Base-by-base conservation (phyloP, 2,329 filamentous ascomycete species). In the Neonectria neomacrospora region DNA sequence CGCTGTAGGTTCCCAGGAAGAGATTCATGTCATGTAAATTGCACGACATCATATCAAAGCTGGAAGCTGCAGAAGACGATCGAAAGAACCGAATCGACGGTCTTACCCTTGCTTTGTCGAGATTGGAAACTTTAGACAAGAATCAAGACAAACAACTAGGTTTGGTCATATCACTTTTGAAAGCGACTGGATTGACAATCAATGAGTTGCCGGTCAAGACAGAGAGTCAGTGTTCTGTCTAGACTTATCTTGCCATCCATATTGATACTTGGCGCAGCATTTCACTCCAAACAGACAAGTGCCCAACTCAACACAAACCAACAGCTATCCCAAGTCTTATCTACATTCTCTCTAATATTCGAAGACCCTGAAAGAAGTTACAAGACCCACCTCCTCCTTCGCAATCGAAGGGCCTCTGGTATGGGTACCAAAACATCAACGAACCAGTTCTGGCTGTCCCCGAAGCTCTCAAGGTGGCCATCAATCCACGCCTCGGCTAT, bases 391-490 rank as follows among this genome's bases (percentile, higher is more conserved):
- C 1, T 61, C 0, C 54, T 61, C 1, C 23, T 66, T 3, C 20
- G 53, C 0, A 58, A 66, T 0, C 53, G 63, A 0, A 5, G 63
- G 0, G 55, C 32, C 0, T 54, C 52, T 0, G 60, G 60, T 0
- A 54, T 30, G 2, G 64, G 54, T 3, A 3, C 2, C 1, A 0
- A 18, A 0, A 1, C 9, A 0, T 4, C 64, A 0, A 67, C 65
- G 0, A 67, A 66, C 6, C 45, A 61, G 28, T 67, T 67, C 11
- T 67, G 65, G 65, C 5, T 30, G 2, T 67, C 65, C 0, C 56
- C 64, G 0, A 67, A 18, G 0, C 56, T 67, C 0, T 20, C 30
- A 0, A 48, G 5, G 18, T 58, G 18, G 55, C 55, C 65, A 6
- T 58, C 34, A 0, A 18, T 28, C 1, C 32, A 32, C 1, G 0